Base-by-base conservation (phyloP, 768 basidiomycete genomes). In the Mycena kentingensis region DNA sequence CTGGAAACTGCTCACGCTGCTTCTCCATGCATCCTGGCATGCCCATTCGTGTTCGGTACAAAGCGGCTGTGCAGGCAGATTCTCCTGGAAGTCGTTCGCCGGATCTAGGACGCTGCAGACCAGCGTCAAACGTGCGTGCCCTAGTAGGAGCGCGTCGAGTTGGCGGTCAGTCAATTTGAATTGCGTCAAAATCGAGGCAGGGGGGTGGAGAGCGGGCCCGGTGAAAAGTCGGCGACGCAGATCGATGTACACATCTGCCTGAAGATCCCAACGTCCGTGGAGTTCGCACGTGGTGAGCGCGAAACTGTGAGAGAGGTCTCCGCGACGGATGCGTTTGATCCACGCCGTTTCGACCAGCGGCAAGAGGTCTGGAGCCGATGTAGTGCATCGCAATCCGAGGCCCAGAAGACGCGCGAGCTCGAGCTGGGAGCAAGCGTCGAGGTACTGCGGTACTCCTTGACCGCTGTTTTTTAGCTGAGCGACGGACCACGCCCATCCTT, bases 401-500 rank as follows among this genome's bases (percentile, higher is more conserved):
- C n/a, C 19, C 7, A 24, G 11, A 21, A n/a, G 5, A 26, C 26
- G 11, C 22, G 7, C 41, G 7, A 42, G 41, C 5, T 42, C 41
- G 25, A 24, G 22, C 11, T 24, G 7, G 21, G 22, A 24, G 24
- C 41, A 42, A 5, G 8, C 12, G 18, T 42, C 41, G 21, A 42
- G 41, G 21, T 42, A 42, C 8, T n/a, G n/a, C n/a, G n/a, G n/a
- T n/a, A n/a, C n/a, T n/a, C n/a, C n/a, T n/a, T n/a, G n/a, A n/a
- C n/a, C n/a, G n/a, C n/a, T n/a, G n/a, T n/a, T n/a, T n/a, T n/a
- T n/a, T n/a, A n/a, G n/a, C n/a, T n/a, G n/a, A n/a, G n/a, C n/a
- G n/a, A n/a, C n/a, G n/a, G n/a, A n/a, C 41, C 41, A 39, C 12
- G 49, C 49, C 49, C 49, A 50, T 11, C 26, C 28, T 42, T 50